Evolutionary conservation across 2,329 filamentous ascomycete species (phyloP), one percentile per base, ranked within the genome.

Genomic region (Alternaria longipes): DNA sequence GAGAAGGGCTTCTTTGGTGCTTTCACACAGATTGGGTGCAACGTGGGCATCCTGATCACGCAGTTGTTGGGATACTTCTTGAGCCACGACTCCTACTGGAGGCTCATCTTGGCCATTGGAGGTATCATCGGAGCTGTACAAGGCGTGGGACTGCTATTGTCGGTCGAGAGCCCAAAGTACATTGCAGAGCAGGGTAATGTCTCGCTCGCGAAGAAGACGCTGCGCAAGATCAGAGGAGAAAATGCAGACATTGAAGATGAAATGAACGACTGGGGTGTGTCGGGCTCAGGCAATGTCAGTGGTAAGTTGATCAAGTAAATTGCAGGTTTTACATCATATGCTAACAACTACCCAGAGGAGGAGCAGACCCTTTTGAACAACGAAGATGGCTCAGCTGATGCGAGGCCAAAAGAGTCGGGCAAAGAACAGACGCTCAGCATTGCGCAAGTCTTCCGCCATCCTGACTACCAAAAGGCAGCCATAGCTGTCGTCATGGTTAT

Each of bases 21-120:
- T 36, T 90, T 96, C 79, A 98, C 95, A 0, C 94, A 99, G 77
- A 89, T 98, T 73, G 94, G 93, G 79, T 94, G 94, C 82, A 98
- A 98, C 73, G 82, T 94, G 24, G 95, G 95, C 57, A 97, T 99
- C 54, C 81, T 99, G 44, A 81, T 88, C 26, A 90, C 94, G 0
- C 95, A 98, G 79, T 85, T 90, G 0, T 81, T 98, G 36, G 95
- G 95, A 0, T 95, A 91, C 74, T 97, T 97, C 77, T 76, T 97
- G 58, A 97, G 93, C 81, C 85, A 89, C 71, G 92, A 87, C 5
- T 87, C 85, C 28, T 84, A 90, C 34, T 99, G 95, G 95, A 85
- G 95, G 59, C 85, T 92, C 78, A 94, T 98, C 50, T 83, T 99
- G 22, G 91, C 85, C 0, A 84, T 88, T 3, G 94, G 92, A 14